A percentile compares a stretch with the other conserved stretches of the same genome.
phyloP scores from a whole-genome alignment of 495 filamentous ascomycete species.

The Jackrogersella multiformis region DNA sequence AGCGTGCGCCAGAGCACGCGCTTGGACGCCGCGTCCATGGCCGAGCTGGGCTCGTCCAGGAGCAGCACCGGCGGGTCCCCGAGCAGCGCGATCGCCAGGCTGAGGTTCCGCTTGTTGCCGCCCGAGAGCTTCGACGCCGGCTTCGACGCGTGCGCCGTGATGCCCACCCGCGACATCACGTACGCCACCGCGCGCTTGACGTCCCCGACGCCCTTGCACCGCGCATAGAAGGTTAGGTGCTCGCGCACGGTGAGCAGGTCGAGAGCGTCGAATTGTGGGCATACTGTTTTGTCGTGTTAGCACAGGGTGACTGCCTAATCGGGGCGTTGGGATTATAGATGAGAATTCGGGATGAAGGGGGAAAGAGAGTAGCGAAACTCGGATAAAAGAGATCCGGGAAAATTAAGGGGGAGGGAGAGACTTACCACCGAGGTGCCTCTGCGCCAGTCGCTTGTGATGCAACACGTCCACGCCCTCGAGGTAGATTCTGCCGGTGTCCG shows the following conservation, averaged over 20 bases:
- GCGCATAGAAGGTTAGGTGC: conserved; percentile 71
- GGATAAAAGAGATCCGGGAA: background rate
- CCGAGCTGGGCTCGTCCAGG: conserved; percentile 69
- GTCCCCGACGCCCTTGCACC: conserved; percentile 65
- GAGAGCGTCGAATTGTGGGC: conserved; percentile 67
- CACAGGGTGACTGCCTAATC: background rate
- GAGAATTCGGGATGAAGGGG: too few relatives aligned
- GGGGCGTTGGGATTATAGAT: conserved; percentile 37
- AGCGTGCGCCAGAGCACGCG: conserved; percentile 70
- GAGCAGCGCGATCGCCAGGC: conserved; percentile 70
- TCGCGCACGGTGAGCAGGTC: conserved; percentile 70
- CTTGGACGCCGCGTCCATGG: conserved; percentile 72
- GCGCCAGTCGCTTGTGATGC: conserved; percentile 31
- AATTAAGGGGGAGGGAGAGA: background rate
- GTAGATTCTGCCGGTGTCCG: conserved; percentile 67
- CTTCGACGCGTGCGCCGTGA: conserved; percentile 58
- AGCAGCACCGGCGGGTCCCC: conserved; percentile 72
- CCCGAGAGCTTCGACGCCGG: conserved; percentile 68
- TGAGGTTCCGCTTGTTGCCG: conserved; percentile 73
- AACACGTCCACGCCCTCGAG: conserved; percentile 70
- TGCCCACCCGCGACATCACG: conserved; percentile 61
- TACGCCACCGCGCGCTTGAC: conserved; percentile 62
- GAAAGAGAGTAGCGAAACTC: background rate
- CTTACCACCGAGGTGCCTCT: conserved; percentile 42
- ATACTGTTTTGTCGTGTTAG: conserved; percentile 57